A percentile compares a stretch with the other conserved stretches of the same genome.
phyloP scores from a whole-genome alignment of 2,329 filamentous ascomycete genomes.

The Fusarium protoensiforme region DNA sequence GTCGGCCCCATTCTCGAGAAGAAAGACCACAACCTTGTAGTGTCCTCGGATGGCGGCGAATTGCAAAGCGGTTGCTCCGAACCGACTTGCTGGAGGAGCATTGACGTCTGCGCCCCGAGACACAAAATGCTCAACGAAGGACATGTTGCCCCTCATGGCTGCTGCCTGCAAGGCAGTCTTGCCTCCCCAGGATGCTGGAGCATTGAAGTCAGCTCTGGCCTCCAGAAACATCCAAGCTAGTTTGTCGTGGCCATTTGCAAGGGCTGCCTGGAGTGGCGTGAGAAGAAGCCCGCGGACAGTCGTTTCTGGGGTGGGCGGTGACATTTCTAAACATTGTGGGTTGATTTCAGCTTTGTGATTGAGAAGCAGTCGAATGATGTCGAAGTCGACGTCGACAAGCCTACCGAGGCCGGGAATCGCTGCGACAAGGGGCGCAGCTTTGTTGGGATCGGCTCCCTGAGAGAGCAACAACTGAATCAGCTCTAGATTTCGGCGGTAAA shows the following conservation, averaged over 20 bases:
- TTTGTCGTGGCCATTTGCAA: not conserved
- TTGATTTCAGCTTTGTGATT: not conserved
- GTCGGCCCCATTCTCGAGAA: constrained; percentile 10
- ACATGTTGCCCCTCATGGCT: not conserved
- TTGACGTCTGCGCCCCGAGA: not conserved
- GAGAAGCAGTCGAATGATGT: not conserved
- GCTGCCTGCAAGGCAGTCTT: not conserved
- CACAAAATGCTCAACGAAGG: not conserved
- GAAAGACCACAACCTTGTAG: not conserved
- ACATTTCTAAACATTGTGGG: not conserved
- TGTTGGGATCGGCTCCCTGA: not conserved
- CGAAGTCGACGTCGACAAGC: not conserved
- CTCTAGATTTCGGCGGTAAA: not conserved
- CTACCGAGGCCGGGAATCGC: accelerated
- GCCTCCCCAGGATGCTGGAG: not conserved
- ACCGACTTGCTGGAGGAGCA: not conserved
- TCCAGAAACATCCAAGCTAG: not conserved
- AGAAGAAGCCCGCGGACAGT: too few relatives aligned
- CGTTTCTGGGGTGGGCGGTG: not conserved
- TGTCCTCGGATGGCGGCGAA: not conserved
- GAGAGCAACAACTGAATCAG: not conserved
- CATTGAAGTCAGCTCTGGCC: not conserved
- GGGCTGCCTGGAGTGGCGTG: not conserved
- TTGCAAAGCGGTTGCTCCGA: not conserved
- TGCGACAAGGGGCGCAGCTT: not conserved